phyloP scores from a whole-genome alignment of 257 asterid species.

The Nicotiana noctiflora region DNA sequence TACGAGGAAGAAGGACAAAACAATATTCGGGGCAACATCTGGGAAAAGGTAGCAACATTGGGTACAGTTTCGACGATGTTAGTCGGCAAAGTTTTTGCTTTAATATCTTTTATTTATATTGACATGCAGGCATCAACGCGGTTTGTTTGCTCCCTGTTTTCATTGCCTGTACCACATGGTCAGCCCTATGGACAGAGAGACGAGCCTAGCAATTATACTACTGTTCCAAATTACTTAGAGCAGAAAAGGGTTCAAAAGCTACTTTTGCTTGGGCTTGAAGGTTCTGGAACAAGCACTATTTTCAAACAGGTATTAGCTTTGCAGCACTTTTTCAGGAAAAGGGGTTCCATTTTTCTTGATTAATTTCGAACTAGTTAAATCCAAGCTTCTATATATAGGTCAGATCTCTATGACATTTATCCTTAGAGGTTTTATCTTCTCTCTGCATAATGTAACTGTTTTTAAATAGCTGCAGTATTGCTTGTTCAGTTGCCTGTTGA shows the following conservation, averaged over 20 bases:
- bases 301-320: conserved; percentile 68
- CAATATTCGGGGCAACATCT: conserved; percentile 90
- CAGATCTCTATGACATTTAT: not conserved
- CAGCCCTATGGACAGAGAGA: conserved; percentile 69
- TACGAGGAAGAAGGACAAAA: conserved; percentile 99
- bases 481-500: not conserved
- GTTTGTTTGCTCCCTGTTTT: conserved; percentile 77
- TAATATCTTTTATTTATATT: not conserved
- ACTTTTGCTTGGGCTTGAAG: conserved; percentile 78
- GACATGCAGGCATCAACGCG: conserved; percentile 69
- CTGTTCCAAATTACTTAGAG: conserved; percentile 69
- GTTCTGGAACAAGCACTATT: conserved; percentile 94
- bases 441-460: not conserved
- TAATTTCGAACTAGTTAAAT: not conserved
- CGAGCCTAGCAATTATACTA: conserved; percentile 64
- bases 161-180: conserved; percentile 87
- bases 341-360: not conserved
- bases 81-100: not conserved
- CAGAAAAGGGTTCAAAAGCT: conserved; percentile 72
- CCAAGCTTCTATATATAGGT: not conserved
- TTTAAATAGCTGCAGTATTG: not conserved
- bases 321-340: not conserved
- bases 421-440: not conserved
- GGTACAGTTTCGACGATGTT: not conserved
- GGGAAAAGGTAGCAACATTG: conserved; percentile 69